phyloP scores from a whole-genome alignment of 208 protist genomes.

The Balamuthia mandrillaris region DNA sequence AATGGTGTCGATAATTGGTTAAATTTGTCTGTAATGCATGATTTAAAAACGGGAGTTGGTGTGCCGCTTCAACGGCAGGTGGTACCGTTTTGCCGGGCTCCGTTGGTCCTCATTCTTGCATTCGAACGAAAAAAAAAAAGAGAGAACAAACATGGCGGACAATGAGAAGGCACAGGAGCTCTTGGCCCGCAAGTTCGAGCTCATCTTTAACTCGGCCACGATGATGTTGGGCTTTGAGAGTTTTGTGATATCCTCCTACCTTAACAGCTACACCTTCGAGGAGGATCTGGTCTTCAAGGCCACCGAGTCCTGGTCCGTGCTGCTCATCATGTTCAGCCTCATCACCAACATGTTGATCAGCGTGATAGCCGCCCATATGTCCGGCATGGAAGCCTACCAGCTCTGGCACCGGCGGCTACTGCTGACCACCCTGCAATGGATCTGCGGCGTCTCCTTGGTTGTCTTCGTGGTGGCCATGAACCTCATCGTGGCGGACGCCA shows the following conservation, averaged over 20 bases:
- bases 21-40: too few relatives aligned
- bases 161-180: too few relatives aligned
- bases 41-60: too few relatives aligned
- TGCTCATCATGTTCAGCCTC: slow-evolving; percentile 27
- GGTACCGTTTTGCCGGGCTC: too few relatives aligned
- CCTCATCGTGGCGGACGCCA: background rate
- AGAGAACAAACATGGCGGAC: too few relatives aligned
- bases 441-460: background rate
- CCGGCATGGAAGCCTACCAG: background rate
- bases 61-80: too few relatives aligned
- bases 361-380: background rate
- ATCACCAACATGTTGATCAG: background rate
- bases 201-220: background rate
- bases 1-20: too few relatives aligned
- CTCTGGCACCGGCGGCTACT: background rate
- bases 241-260: background rate
- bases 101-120: too few relatives aligned
- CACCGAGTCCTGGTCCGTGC: background rate
- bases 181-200: background rate
- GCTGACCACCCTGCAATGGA: background rate
- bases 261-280: background rate
- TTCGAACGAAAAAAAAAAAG: too few relatives aligned
- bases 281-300: background rate
- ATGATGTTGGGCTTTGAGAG: slow-evolving; percentile 4
- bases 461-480: background rate